Percentiles rank a stretch among this genome's conserved stretches.
Conservation (phyloP, 805 yeast species). For the Jamesozyma piceae region DNA sequence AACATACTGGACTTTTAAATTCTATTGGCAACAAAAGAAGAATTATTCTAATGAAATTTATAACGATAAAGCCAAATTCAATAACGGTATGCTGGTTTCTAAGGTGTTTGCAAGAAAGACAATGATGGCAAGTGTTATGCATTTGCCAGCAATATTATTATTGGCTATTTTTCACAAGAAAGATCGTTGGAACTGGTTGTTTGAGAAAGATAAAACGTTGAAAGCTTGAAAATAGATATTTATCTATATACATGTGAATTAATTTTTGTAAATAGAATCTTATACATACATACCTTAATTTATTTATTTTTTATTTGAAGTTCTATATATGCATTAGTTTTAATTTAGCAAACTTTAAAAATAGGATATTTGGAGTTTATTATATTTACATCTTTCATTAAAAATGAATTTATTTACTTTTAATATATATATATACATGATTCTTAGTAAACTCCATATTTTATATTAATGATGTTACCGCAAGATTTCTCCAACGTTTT, state of each 20-base stretch:
- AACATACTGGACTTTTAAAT: slow-evolving; percentile 63
- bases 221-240: neutral
- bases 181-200: slow-evolving; percentile 85
- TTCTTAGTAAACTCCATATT: neutral
- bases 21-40: slow-evolving; percentile 73
- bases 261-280: neutral
- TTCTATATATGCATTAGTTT: too few species aligned
- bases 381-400: too few species aligned
- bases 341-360: too few species aligned
- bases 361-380: too few species aligned
- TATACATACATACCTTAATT: neutral
- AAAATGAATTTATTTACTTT: too few species aligned
- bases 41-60: slow-evolving; percentile 40
- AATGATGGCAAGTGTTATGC: slow-evolving; percentile 93
- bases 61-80: slow-evolving; percentile 28
- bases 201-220: slow-evolving; percentile 19
- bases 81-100: slow-evolving; percentile 52
- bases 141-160: slow-evolving; percentile 79
- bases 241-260: neutral
- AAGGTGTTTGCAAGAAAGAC: slow-evolving; percentile 68
- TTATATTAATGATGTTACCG: too few species aligned
- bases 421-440: neutral
- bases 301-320: neutral
- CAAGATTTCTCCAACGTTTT: neutral
- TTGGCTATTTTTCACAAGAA: slow-evolving; percentile 91